Base-by-base conservation (phyloP, 1,139 yeast genomes). In the Dujonia santamariae region DNA sequence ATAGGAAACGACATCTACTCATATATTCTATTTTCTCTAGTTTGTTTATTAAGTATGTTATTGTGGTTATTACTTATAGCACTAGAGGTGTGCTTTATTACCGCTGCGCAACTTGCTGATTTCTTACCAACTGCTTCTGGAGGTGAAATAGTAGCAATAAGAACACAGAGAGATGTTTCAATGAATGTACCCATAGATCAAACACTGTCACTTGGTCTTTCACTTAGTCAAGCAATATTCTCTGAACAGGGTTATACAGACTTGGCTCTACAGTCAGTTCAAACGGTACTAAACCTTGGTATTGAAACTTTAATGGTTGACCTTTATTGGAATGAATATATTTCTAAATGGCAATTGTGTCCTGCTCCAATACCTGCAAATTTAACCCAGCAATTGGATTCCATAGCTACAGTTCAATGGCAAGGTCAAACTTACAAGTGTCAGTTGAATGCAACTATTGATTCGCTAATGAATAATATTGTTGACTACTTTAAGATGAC, bases 81-180 rank as follows among this genome's bases (percentile, higher is more conserved):
- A n/a, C n/a, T n/a, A n/a, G n/a, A n/a, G n/a, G n/a, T n/a, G n/a
- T n/a, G n/a, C n/a, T n/a, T n/a, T n/a, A n/a, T n/a, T n/a, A n/a
- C n/a, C n/a, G 29, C 19, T n/a, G 21, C 23, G 11, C 11, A 21
- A 9, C n/a, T 11, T 11, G 23, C 23, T 12, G 23, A 21, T 12
- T 21, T 11, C 23, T 11, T 11, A 12, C 11, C 9, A 9, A 11
- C 23, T 12, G 23, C 23, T 12, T 11, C 11, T 12, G 23, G 9
- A 12, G 11, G 9, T 11, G 23, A 21, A 9, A 26, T 24, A 23
- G 45, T 47, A 1, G 87, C 80, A 0, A 39, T 68, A 7, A 56
- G 87, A 36, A 63, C 87, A 0, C 92, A 88, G 50, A 60, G 96
- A 37, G 96, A 87, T 49, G 56, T 84, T 2, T 59, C 81, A 19